Evolutionary conservation across 257 asterid genomes (phyloP).

Genomic region (Ballota nigra): DNA sequence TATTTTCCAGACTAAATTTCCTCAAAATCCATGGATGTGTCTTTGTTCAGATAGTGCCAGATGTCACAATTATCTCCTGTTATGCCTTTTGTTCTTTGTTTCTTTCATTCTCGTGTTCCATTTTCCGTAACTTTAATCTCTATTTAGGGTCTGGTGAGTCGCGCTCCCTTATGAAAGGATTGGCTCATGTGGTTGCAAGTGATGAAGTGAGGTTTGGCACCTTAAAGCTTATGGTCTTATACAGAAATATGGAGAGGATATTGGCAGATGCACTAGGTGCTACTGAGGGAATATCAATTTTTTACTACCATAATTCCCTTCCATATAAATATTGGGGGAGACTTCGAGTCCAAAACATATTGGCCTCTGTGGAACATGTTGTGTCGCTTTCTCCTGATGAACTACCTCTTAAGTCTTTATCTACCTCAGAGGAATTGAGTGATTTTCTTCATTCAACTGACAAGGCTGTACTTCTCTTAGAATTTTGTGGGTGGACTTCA

Average conservation of each 20-base stretch:
- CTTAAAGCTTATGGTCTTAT: conserved; percentile 74
- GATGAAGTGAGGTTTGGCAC: conserved; percentile 48
- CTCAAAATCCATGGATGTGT: not conserved
- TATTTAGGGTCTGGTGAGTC: conserved; percentile 92
- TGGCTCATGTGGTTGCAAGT: conserved; percentile 52
- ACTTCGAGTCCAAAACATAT: conserved; percentile 69
- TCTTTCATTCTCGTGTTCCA: not conserved
- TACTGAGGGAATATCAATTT: conserved; percentile 48
- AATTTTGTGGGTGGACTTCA: conserved; percentile 89
- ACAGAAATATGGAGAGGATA: conserved; percentile 57
- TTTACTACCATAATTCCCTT: conserved; percentile 60
- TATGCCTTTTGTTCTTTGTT: not conserved
- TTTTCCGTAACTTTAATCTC: conserved; percentile 19
- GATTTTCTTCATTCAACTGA: conserved; percentile 79
- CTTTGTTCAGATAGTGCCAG: not conserved
- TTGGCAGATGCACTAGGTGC: conserved; percentile 89
- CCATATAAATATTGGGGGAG: conserved; percentile 71
- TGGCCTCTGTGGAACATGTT: conserved; percentile 62
- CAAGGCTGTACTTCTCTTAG: conserved; percentile 78
- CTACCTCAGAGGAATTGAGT: conserved; percentile 52
- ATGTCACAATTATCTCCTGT: not conserved
- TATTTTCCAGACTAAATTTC: not conserved
- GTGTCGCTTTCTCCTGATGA: conserved; percentile 54
- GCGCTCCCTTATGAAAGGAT: conserved; percentile 71
- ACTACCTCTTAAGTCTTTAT: conserved; percentile 56